Base-by-base conservation (phyloP, 768 basidiomycete genomes). In the Pleurotus ostreatus region DNA sequence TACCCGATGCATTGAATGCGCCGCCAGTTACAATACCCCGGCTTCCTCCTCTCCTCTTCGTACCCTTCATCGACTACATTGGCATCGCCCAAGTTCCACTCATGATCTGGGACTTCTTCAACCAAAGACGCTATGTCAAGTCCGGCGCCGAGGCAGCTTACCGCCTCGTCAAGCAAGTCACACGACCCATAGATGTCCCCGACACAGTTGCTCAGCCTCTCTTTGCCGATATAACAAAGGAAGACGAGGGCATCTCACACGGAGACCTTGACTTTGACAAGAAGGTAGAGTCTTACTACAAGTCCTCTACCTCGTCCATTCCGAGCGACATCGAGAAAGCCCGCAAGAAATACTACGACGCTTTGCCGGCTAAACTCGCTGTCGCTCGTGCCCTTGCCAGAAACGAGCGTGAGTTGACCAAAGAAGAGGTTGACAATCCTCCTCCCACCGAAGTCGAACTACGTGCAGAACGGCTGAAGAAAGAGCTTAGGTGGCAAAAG, bases 91-190 rank as follows among this genome's bases (percentile, higher is more conserved):
- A 91, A 64, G 85, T 96, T 56, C 94, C 94, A 11, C 71, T 81
- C 62, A 95, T 96, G 93, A 81, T 96, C 46, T 88, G 85, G 83
- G 90, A 85, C 60, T 94, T 94, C 71, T 98, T 97, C 76, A 94
- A 93, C 67, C 86, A 90, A 66, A 85, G 94, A 6, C 74, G 83
- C 46, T 85, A 89, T 65, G 92, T 93, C n/a, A 80, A 72, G 5
- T 70, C 81, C 11, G 96, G 96, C 30, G 87, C 89, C 8, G 85
- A 95, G 61, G 88, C 88, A 9, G 94, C 88, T 0, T 89, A 91
- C 66, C 74, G 77, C 46, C 76, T 98, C 55, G 79, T 97, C 61
- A 75, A 78, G 69, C 75, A 74, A 5, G 63, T 76, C 46, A 84
- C 81, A 2, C 82, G 94, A 11, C 82, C 86, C 1, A 77, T 95